Base-by-base conservation (phyloP, 2,329 filamentous ascomycete species). In the Sporothrix euskadiensis region DNA sequence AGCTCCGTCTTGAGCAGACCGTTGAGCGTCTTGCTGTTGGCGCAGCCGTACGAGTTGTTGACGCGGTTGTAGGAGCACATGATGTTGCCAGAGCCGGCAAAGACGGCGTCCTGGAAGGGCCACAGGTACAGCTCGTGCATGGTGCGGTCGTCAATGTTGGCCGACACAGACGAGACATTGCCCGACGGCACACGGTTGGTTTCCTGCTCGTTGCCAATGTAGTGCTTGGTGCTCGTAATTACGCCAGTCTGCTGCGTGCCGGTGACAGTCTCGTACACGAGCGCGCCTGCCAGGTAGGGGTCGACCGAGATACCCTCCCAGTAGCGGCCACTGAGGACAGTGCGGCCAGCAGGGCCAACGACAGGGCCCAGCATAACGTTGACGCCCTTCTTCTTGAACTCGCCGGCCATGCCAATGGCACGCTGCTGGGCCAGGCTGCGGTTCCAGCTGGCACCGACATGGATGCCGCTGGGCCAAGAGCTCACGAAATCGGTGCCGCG, bases 301-400 rank as follows among this genome's bases (percentile, higher is more conserved):
- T 91, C 89, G n/a, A 79, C 78, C 2, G 83, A 81, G 74, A 85
- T 82, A 12, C 82, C 79, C 75, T 86, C 84, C 84, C 89, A 92
- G 75, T 90, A 91, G 71, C 91, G 83, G 0, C 91, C 91, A 66
- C 88, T 87, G 30, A 84, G 83, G 0, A 88, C 87, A 66, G 90
- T 84, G 2, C 89, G 84, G 10, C 90, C 90, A 0, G 90, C 78
- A 0, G 90, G 89, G 0, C 90, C 89, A 73, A 93, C 89, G 0
- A 92, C 92, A 2, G 94, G 94, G 0, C 93, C 94, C 10, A 97
- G 85, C 73, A 91, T 87, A 16, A 96, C 86, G 16, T 76, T 92
- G 44, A 94, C 89, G 68, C 94, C 94, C 81, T 97, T 97, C 57
- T 82, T 88, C 75, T 86, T 88, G 79, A 92, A 92, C 80, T 97